Conservation (phyloP, 2,329 filamentous ascomycete genomes). For the Pseudonectria foliicola region DNA sequence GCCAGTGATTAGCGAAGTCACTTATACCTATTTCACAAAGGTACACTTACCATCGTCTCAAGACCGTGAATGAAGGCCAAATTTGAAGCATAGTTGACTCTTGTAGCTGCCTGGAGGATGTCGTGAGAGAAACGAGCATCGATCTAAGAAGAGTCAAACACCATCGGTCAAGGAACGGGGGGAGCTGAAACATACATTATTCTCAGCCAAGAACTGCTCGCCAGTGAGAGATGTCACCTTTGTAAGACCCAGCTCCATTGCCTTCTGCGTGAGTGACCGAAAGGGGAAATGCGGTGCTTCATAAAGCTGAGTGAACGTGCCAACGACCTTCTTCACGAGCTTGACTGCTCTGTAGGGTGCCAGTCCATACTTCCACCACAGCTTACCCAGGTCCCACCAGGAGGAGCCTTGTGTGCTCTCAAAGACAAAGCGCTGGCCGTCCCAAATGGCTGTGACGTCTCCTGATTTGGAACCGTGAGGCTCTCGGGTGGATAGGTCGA, state of each 20-base stretch:
- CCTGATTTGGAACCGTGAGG: slow-evolving; percentile 40
- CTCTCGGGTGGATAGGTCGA: slow-evolving; percentile 56
- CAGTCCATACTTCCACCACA: slow-evolving; percentile 80
- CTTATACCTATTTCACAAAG: background rate
- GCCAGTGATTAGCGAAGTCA: slow-evolving; percentile 4
- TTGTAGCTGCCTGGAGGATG: slow-evolving; percentile 81
- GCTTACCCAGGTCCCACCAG: slow-evolving; percentile 66
- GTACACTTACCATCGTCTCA: slow-evolving; percentile 61
- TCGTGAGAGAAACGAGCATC: slow-evolving; percentile 63
- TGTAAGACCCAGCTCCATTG: slow-evolving; percentile 59
- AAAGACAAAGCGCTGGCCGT: slow-evolving; percentile 69
- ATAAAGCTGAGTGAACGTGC: slow-evolving; percentile 73
- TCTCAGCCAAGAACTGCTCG: slow-evolving; percentile 59
- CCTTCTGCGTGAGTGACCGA: slow-evolving; percentile 61
- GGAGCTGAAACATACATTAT: slow-evolving; percentile 41
- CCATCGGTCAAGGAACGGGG: background rate
- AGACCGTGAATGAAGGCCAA: slow-evolving; percentile 79
- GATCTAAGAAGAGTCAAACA: slow-evolving; percentile 37
- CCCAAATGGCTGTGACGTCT: slow-evolving; percentile 70
- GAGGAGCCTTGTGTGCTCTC: slow-evolving; percentile 50
- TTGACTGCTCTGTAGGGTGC: slow-evolving; percentile 67
- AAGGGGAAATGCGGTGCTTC: slow-evolving; percentile 80
- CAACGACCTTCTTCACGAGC: slow-evolving; percentile 64
- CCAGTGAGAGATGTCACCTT: slow-evolving; percentile 65
- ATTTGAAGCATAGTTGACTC: slow-evolving; percentile 94